phyloP scores from a whole-genome alignment of 139 green algal species.

The Picochlorum sp. region DNA sequence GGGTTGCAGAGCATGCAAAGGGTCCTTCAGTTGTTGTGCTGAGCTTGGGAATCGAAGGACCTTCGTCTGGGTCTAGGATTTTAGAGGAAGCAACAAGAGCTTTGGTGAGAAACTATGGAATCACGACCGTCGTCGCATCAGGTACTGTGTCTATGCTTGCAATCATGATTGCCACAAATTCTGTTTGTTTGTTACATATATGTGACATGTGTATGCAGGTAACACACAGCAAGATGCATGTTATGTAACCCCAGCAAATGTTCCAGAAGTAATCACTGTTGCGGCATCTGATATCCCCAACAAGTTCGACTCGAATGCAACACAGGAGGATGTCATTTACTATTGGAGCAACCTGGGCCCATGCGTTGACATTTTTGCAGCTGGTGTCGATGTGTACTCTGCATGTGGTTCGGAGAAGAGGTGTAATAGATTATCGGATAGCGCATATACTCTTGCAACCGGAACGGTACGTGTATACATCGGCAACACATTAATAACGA shows the following conservation, averaged over 20 bases:
- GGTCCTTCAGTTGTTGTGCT: slow-evolving; percentile 59
- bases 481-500: too few relatives aligned
- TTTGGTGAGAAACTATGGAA: slow-evolving; percentile 24
- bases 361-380: slow-evolving; percentile 44
- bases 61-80: slow-evolving; percentile 26
- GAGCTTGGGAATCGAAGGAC: slow-evolving; percentile 49
- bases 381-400: slow-evolving; percentile 39
- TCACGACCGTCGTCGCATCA: slow-evolving; percentile 32
- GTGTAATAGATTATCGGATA: slow-evolving; percentile 13
- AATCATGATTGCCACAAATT: too few relatives aligned
- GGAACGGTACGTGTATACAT: slow-evolving; percentile 13
- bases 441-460: slow-evolving; percentile 18
- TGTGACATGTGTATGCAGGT: not conserved
- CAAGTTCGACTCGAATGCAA: slow-evolving; percentile 14
- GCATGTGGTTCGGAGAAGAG: slow-evolving; percentile 31
- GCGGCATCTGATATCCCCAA: slow-evolving; percentile 26
- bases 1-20: slow-evolving; percentile 44
- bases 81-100: slow-evolving; percentile 32
- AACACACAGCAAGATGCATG: slow-evolving; percentile 36
- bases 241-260: slow-evolving; percentile 39
- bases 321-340: not conserved
- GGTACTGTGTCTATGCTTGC: not conserved
- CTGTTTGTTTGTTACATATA: too few relatives aligned
- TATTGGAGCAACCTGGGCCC: slow-evolving; percentile 5
- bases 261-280: slow-evolving; percentile 40